These are phyloP conservation scores for Aureobasidium zeae DNA, from an alignment of 2,329 filamentous ascomycete species.

Conservation along the genomic window DNA sequence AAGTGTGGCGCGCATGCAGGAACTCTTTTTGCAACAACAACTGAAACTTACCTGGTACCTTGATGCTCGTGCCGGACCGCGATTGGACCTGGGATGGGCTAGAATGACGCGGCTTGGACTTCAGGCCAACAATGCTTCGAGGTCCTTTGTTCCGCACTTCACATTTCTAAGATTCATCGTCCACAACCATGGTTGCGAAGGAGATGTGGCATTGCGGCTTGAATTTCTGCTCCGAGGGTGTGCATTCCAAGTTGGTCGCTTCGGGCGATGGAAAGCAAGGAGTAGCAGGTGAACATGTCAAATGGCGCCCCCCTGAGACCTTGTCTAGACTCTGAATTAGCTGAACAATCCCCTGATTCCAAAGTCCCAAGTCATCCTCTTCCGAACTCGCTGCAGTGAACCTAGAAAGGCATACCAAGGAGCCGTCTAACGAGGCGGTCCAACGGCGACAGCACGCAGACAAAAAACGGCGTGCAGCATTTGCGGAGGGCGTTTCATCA, in stretches of 20 bases:
- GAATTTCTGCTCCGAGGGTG: neutral
- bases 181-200: constrained; percentile 8
- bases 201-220: neutral
- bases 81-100: neutral
- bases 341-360: constrained; percentile 8
- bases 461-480: constrained; percentile 7
- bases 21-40: constrained; percentile 13
- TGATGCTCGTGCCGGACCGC: constrained; percentile 14
- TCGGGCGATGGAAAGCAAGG: constrained; percentile 1
- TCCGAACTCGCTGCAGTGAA: neutral
- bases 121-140: constrained; percentile 6
- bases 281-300: constrained; percentile 8
- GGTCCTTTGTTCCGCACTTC: constrained; percentile 13
- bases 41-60: constrained; percentile 13
- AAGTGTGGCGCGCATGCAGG: constrained; percentile 10
- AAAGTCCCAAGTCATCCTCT: neutral
- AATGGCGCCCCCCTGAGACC: constrained; percentile 7
- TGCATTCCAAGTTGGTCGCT: constrained; percentile 1
- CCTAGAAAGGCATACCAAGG: constrained; percentile 14
- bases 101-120: constrained; percentile 2
- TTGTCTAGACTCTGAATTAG: constrained; percentile 7
- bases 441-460: constrained; percentile 11
- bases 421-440: constrained; percentile 10
- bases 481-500: constrained; percentile 15
- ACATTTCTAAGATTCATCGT: constrained; percentile 7